Conservation (phyloP, 1,284 basidiomycete genomes). For the Apiotrichum sp. region DNA sequence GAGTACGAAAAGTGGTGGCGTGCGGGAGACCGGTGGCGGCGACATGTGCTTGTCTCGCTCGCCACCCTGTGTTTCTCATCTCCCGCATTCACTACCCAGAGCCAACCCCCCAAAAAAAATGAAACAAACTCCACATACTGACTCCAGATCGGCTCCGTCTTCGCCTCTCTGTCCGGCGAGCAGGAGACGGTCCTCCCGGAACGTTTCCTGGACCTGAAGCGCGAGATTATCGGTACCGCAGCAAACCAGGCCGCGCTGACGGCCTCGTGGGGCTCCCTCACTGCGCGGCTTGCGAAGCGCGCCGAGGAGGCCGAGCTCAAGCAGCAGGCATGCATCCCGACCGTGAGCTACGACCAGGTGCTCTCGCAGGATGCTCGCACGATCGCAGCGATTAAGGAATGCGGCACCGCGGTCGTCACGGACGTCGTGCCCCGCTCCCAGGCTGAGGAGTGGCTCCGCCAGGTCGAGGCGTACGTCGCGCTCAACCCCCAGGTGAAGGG, state of each 20-base stretch:
- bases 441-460: slow-evolving; percentile 59
- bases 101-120: too few species aligned
- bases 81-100: too few species aligned
- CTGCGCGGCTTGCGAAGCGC: slow-evolving; percentile 52
- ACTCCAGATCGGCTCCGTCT: slow-evolving; percentile 54
- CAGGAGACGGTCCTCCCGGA: slow-evolving; percentile 50
- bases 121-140: not conserved
- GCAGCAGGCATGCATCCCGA: slow-evolving; percentile 53
- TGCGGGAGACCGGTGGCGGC: too few species aligned
- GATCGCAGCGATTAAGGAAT: slow-evolving; percentile 52
- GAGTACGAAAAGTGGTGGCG: slow-evolving; percentile 1
- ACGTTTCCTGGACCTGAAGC: slow-evolving; percentile 60
- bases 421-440: slow-evolving; percentile 55
- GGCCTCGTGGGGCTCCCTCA: slow-evolving; percentile 56
- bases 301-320: slow-evolving; percentile 51
- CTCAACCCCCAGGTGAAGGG: slow-evolving; percentile 54
- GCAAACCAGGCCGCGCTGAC: slow-evolving; percentile 51
- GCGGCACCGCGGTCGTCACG: slow-evolving; percentile 58
- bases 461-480: slow-evolving; percentile 55
- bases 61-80: too few species aligned
- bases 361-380: slow-evolving; percentile 49
- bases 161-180: slow-evolving; percentile 54
- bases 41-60: too few species aligned
- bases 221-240: slow-evolving; percentile 46
- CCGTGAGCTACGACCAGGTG: slow-evolving; percentile 54